A percentile compares a stretch with the other conserved stretches of the same genome.
Evolutionary conservation across 495 filamentous ascomycete species (phyloP).

Genomic region (Aspergillus indologenus): DNA sequence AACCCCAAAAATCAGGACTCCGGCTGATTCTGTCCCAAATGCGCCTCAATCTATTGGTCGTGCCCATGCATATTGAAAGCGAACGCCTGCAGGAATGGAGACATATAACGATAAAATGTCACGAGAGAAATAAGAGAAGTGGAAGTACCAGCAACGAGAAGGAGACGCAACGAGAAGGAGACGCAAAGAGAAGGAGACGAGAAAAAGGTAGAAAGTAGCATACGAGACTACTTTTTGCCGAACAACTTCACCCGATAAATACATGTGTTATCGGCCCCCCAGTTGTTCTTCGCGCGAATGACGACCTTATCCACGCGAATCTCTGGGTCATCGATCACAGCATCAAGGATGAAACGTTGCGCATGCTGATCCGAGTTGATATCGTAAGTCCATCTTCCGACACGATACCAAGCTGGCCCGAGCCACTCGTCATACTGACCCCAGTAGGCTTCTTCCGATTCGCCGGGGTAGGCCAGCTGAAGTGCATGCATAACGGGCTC

Average conservation of each 20-base stretch:
- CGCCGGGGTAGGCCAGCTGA: conserved; percentile 24
- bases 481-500: conserved; percentile 33
- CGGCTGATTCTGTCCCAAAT: neutral
- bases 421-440: conserved; percentile 27
- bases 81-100: neutral
- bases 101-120: neutral
- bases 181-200: neutral
- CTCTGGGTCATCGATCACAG: conserved; percentile 34
- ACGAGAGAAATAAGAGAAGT: neutral
- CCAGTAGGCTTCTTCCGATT: conserved; percentile 31
- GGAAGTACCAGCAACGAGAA: neutral
- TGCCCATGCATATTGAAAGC: neutral
- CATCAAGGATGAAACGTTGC: conserved; percentile 36
- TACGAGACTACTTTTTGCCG: conserved; percentile 32
- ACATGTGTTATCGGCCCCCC: conserved; percentile 46
- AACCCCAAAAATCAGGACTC: neutral
- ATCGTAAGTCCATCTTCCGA: conserved; percentile 46
- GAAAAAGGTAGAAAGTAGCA: neutral
- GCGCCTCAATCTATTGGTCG: neutral
- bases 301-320: conserved; percentile 42
- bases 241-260: conserved; percentile 46
- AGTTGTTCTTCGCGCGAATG: conserved; percentile 47
- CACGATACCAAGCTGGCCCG: conserved; percentile 39
- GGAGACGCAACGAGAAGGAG: no score
- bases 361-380: conserved; percentile 28